Percentiles rank a stretch among this genome's conserved stretches.
Evolutionary conservation across 78 protist species (phyloP).

Genomic region (Trichosphaerium sp.): DNA sequence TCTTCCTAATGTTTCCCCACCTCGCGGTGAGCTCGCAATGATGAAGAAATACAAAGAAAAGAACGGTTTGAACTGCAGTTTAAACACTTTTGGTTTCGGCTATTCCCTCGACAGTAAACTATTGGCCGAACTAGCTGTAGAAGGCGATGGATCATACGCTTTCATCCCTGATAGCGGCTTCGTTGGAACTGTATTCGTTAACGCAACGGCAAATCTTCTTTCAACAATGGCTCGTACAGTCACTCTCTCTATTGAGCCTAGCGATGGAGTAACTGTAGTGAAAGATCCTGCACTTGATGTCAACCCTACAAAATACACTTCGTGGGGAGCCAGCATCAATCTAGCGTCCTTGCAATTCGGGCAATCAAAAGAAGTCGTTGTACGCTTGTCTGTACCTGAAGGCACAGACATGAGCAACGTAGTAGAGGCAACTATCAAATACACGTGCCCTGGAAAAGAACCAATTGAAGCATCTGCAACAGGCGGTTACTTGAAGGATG

Average conservation of each 20-base stretch:
- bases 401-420: background rate
- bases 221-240: background rate
- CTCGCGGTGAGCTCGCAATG: conserved; percentile 38
- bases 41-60: conserved; percentile 19
- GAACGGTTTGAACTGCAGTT: background rate
- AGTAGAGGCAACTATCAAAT: no score
- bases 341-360: conserved; percentile 12
- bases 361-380: background rate
- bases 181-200: conserved; percentile 50
- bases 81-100: conserved; percentile 63
- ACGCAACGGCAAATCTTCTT: conserved; percentile 17
- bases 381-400: background rate
- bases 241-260: background rate
- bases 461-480: no score
- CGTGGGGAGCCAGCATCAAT: background rate
- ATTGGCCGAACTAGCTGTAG: conserved; percentile 19
- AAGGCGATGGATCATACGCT: conserved; percentile 27
- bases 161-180: conserved; percentile 50
- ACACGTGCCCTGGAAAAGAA: no score
- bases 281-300: background rate
- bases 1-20: conserved; percentile 40
- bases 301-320: background rate
- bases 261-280: background rate
- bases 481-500: no score
- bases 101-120: conserved; percentile 44